Evolutionary conservation across 2,329 filamentous ascomycete genomes (phyloP), one percentile per base, ranked within the genome.

Genomic region (Alternaria consortialis): DNA sequence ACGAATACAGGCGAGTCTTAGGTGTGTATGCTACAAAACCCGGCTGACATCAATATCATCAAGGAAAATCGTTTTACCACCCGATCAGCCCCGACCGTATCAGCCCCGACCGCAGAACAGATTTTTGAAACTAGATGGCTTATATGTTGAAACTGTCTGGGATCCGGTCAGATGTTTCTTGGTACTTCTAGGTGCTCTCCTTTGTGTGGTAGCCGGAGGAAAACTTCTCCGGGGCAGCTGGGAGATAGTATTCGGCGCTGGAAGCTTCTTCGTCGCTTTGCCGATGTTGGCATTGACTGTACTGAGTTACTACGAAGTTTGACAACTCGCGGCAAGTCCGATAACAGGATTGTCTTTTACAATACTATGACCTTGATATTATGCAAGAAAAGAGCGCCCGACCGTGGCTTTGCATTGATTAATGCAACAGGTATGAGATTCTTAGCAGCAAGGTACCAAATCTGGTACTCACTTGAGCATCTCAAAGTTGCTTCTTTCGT

Each of bases 231-330:
- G 54, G 59, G 44, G 43, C 17, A 58, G 36, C 15, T 62, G 59
- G 59, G 59, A 62, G 23, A 32, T 58, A 51, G 31, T 39, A 20
- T 62, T 62, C n/a, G 55, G 59, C 7, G 59, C 59, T 44, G 59
- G 59, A 46, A 62, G 59, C 36, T 62, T 62, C 48, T 3, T 58
- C 23, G 31, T 62, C 4, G 59, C 59, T 36, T 23, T 62, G 12
- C 50, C 23, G 12, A 58, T 62, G 55, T 42, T 62, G 6, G 47
- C 5, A 27, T 34, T 57, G 43, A 27, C 46, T 4, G 17, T 32
- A 13, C 20, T 47, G 44, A 55, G 42, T 39, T 8, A 29, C 1
- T 43, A 44, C 5, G 17, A 44, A 11, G 5, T 15, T 1, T 53
- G 20, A 53, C 12, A 34, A 6, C n/a, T 39, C 8, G 20, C n/a